These are phyloP conservation scores for Flammula alnicola DNA, from an alignment of 1,284 basidiomycete species.

Conservation along the genomic window DNA sequence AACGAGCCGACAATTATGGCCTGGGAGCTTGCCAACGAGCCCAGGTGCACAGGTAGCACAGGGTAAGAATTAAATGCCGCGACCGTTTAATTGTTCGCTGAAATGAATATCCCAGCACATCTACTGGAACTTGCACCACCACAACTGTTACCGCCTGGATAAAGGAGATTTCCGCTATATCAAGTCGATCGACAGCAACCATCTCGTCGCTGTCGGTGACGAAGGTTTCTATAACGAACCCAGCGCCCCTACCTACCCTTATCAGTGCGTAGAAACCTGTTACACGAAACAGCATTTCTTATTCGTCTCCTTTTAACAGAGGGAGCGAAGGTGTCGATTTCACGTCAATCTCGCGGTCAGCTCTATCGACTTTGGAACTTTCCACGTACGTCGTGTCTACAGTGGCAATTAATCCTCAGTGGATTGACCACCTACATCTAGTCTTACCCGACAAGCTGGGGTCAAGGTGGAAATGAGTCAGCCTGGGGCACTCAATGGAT, in stretches of 20 bases:
- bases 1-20: constrained; percentile 55
- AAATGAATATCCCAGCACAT: constrained; percentile 28
- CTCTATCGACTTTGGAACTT: constrained; percentile 67
- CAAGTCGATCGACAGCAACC: constrained; percentile 59
- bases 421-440: constrained; percentile 21
- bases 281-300: not conserved
- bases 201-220: constrained; percentile 62
- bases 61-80: constrained; percentile 31
- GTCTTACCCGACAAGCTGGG: constrained; percentile 56
- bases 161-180: constrained; percentile 55
- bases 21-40: constrained; percentile 60
- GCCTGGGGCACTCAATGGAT: constrained; percentile 59
- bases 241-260: constrained; percentile 50
- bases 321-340: constrained; percentile 64
- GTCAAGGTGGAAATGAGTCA: constrained; percentile 46
- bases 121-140: constrained; percentile 52
- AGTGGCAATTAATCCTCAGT: constrained; percentile 1
- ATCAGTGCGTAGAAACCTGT: constrained; percentile 47
- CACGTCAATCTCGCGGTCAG: constrained; percentile 58
- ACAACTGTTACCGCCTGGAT: constrained; percentile 57
- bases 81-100: not conserved
- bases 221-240: constrained; percentile 66
- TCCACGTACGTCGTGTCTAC: constrained; percentile 48
- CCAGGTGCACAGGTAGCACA: constrained; percentile 47
- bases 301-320: constrained; percentile 31